Percentiles rank a stretch among this genome's conserved stretches.
phyloP scores from a whole-genome alignment of 805 yeast species.

The Ogataea paradorogensis region DNA sequence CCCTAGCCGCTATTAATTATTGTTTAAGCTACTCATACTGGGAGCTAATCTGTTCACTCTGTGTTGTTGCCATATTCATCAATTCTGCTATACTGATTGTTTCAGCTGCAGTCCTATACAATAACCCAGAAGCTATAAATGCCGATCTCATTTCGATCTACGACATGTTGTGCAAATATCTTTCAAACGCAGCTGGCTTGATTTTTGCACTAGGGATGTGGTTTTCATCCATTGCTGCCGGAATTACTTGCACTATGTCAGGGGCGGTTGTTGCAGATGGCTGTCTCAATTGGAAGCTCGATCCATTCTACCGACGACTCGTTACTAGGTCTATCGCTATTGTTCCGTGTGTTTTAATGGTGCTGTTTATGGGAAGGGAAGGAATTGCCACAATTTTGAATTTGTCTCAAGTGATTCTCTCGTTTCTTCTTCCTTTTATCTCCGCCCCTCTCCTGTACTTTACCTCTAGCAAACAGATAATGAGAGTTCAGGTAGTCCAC shows the following conservation, averaged over 20 bases:
- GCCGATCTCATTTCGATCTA: conserved; percentile 85
- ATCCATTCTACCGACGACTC: conserved; percentile 78
- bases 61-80: conserved; percentile 81
- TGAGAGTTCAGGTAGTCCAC: conserved; percentile 51
- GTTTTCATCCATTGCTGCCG: conserved; percentile 87
- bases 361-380: conserved; percentile 64
- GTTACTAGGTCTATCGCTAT: conserved; percentile 77
- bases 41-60: conserved; percentile 68
- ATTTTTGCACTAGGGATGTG: conserved; percentile 81
- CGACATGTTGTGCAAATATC: conserved; percentile 51
- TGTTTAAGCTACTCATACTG: conserved; percentile 68
- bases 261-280: conserved; percentile 95
- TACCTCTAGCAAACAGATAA: conserved; percentile 65
- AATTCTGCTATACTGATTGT: conserved; percentile 81
- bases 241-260: conserved; percentile 88
- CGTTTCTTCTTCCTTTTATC: conserved; percentile 77
- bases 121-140: conserved; percentile 64
- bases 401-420: conserved; percentile 81
- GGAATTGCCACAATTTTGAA: conserved; percentile 75
- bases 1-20: conserved; percentile 66
- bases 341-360: conserved; percentile 74
- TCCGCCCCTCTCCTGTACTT: conserved; percentile 84
- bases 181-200: conserved; percentile 79
- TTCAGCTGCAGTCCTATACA: conserved; percentile 74
- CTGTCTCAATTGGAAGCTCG: conserved; percentile 73